Evolutionary conservation across 1,139 yeast species (phyloP), one percentile per base, ranked within the genome.

Genomic region (Suhomyces bribrorum): DNA sequence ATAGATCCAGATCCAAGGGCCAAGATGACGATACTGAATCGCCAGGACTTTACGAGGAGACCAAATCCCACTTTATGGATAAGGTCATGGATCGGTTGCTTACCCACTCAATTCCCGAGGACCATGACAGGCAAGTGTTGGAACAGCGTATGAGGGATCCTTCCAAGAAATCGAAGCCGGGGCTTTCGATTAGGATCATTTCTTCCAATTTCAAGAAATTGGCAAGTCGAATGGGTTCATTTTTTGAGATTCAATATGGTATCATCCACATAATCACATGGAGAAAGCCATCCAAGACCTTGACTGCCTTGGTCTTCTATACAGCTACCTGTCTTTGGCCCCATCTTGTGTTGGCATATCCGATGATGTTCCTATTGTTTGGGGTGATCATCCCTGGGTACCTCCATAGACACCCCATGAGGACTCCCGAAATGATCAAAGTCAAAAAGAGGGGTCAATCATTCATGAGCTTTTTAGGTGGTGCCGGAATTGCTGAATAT

Each of bases 361-460:
- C 97, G 0, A 54, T 86, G 26, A 45, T 83, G 1, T 73, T 69
- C 36, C 41, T 86, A 5, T 56, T 84, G 26, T 68, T 75, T 44
- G 83, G 81, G 0, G 64, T 84, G 2, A 69, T 88, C 64, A 66
- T 84, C 1, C 92, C 95, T 0, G 88, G 86, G 1, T 89, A 82
- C 53, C 66, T 79, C 14, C 69, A 75, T 37, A 69, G 88, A 38
- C 96, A 88, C 56, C 95, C 90, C 0, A 66, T 79, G 50, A 62
- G 69, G 20, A 62, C 66, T 9, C 70, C 74, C 0, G 66, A 68
- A 18, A 49, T 70, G 22, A 64, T 78, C 14, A 63, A 64, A 14
- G 73, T 75, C 14, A 69, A 69, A 45, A 66, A 60, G 18, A 62
- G 84, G 34, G 88, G 88, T 1, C 81, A 77, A 38, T 73, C 83